Evolutionary conservation across 176 grass and related monocot genomes (phyloP).

Genomic region (Secale cereale): DNA sequence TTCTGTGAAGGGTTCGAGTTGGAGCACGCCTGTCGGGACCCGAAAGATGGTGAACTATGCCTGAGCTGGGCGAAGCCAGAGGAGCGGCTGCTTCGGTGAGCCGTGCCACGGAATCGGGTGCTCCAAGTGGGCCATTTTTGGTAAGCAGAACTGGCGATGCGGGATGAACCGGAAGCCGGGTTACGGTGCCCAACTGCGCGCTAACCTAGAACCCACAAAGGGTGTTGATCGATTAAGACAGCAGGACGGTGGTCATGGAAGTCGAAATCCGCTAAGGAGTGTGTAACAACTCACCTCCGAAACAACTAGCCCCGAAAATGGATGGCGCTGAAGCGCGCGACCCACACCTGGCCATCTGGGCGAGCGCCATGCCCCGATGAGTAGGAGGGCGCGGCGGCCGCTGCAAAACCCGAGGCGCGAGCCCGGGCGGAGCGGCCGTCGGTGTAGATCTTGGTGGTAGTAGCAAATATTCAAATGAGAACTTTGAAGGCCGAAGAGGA

Average conservation of each 20-base stretch:
- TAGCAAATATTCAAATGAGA: slow-evolving; percentile 83
- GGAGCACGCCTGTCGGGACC: slow-evolving; percentile 53
- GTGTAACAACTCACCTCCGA: slow-evolving; percentile 82
- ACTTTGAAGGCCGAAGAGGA: slow-evolving; percentile 84
- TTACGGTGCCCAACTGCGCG: slow-evolving; percentile 30
- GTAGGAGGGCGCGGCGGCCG: slow-evolving; percentile 67
- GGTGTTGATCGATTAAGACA: slow-evolving; percentile 60
- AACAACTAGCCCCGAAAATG: slow-evolving; percentile 83
- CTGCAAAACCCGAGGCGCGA: slow-evolving; percentile 54
- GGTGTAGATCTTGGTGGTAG: slow-evolving; percentile 74
- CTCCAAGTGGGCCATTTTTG: slow-evolving; percentile 60
- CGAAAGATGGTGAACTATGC: slow-evolving; percentile 68
- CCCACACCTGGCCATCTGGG: slow-evolving; percentile 62
- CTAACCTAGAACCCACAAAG: slow-evolving; percentile 56
- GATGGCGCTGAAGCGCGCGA: slow-evolving; percentile 54
- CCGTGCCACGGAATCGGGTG: slow-evolving; percentile 20
- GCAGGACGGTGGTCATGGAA: slow-evolving; percentile 36
- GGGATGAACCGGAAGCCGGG: slow-evolving; percentile 29
- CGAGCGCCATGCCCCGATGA: slow-evolving; percentile 47
- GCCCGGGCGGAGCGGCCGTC: slow-evolving; percentile 54
- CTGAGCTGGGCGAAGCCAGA: slow-evolving; percentile 62
- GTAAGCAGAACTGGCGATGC: slow-evolving; percentile 52
- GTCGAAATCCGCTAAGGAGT: slow-evolving; percentile 67
- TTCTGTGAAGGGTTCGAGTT: slow-evolving; percentile 70
- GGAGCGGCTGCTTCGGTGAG: slow-evolving; percentile 22